Base-by-base conservation (phyloP, 169 alveolate species). In the Plasmodium ovale region DNA sequence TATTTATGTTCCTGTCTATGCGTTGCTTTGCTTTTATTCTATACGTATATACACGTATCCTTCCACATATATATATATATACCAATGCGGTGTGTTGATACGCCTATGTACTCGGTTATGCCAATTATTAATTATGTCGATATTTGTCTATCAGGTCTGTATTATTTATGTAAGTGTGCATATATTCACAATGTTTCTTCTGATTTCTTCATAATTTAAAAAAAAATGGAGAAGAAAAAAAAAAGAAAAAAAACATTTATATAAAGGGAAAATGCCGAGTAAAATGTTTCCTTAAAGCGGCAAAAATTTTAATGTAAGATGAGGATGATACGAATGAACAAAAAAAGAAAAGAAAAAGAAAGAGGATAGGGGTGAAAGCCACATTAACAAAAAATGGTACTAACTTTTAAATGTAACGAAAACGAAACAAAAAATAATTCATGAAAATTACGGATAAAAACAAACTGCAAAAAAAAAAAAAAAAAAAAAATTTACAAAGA, bases 401-500 rank as follows among this genome's bases (percentile, higher is more conserved):
- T 44, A 12, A 69, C 23, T 6, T 54, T 69, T 69, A 69, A 56
- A 47, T 25, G 27, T 35, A 42, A 23, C 21, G 49, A 19, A 12
- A 25, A 12, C 42, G 21, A 14, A 54, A 49, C 7, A 70, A 10
- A 53, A 72, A 16, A 72, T 0, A 56, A 25, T 14, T 7, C 10
- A 72, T 29, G 27, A 56, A 54, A 9, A 54, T 10, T 54, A 31
- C 44, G 59, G 70, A 12, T 23, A 69, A 69, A 35, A 69, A 35
- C 82, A 44, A 69, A 10, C 27, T 35, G 5, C 5, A 69, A 44
- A 69, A 69, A 69, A 69, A 65, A 65, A 65, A 62, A 62, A 60
- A 60, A 29, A 62, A 35, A 47, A 65, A 25, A 49, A 31, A 31
- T 33, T 33, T 14, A 31, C 29, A 49, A 70, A 47, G 14, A 44